Conservation (phyloP, 202 grass and related monocot species). For the Musa balbisiana region DNA sequence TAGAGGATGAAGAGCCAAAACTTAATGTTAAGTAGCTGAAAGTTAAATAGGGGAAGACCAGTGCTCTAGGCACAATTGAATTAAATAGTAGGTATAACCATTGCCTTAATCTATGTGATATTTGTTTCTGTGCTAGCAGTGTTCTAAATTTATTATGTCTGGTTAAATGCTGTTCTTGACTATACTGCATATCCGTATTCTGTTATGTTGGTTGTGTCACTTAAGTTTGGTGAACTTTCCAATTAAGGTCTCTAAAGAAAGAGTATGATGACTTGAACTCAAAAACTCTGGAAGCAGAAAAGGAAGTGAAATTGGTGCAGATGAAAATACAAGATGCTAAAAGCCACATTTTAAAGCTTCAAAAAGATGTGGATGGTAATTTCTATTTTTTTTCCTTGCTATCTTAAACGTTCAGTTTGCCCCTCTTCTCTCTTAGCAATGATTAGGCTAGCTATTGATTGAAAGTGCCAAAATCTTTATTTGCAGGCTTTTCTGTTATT, state of each 20-base stretch:
- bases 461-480: background rate
- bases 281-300: slow-evolving; percentile 77
- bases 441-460: background rate
- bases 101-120: too few relatives aligned
- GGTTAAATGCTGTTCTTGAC: too few relatives aligned
- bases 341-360: slow-evolving; percentile 59
- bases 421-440: background rate
- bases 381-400: background rate
- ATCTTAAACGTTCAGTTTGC: background rate
- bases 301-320: slow-evolving; percentile 64
- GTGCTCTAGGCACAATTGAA: background rate
- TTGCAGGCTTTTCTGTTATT: background rate
- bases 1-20: background rate
- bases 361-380: slow-evolving; percentile 83
- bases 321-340: slow-evolving; percentile 74
- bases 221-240: slow-evolving; percentile 4
- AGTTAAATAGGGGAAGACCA: background rate
- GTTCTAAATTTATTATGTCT: too few relatives aligned
- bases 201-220: background rate
- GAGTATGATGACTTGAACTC: slow-evolving; percentile 79
- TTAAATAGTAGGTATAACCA: background rate
- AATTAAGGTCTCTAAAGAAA: slow-evolving; percentile 57
- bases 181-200: too few relatives aligned
- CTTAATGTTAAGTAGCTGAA: background rate
- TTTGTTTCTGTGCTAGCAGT: too few relatives aligned